These are phyloP conservation scores for Lagenidium sp. DNA, from an alignment of 352 stramenopile species.

Conservation along the genomic window DNA sequence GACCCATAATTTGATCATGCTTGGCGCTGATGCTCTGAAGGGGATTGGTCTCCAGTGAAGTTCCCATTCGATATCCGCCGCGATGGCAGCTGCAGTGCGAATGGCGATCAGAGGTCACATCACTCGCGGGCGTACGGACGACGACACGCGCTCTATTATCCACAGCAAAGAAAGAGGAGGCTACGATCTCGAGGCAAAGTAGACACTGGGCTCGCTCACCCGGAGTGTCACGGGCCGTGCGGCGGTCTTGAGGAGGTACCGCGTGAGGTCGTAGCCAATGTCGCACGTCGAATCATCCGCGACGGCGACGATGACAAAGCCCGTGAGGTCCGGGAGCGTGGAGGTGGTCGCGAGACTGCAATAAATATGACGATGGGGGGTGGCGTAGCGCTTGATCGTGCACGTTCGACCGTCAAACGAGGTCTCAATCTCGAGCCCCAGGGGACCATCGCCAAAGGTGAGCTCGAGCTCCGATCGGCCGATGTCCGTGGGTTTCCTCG, in stretches of 20 bases:
- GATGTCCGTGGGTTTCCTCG: slow-evolving; percentile 31
- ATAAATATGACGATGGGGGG: slow-evolving; percentile 29
- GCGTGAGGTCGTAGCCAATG: slow-evolving; percentile 52
- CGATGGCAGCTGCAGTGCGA: too few relatives aligned
- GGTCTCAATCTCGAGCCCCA: slow-evolving; percentile 74
- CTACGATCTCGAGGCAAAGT: slow-evolving; percentile 51
- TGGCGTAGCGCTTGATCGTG: slow-evolving; percentile 45
- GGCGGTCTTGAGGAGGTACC: slow-evolving; percentile 65
- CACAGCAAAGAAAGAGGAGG: too few relatives aligned
- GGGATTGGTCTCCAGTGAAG: too few relatives aligned
- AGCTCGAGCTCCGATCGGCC: slow-evolving; percentile 56
- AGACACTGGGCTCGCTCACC: slow-evolving; percentile 71
- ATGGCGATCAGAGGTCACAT: not conserved
- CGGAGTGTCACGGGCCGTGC: slow-evolving; percentile 50
- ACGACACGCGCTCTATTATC: slow-evolving; percentile 3
- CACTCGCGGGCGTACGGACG: not conserved
- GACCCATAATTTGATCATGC: too few relatives aligned
- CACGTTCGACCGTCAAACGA: slow-evolving; percentile 60
- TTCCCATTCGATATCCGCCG: too few relatives aligned
- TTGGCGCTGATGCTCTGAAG: too few relatives aligned
- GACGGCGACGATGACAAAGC: slow-evolving; percentile 66
- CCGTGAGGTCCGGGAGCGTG: slow-evolving; percentile 13
- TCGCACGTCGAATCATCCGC: slow-evolving; percentile 56
- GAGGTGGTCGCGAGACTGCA: slow-evolving; percentile 16
- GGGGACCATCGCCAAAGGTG: slow-evolving; percentile 35